Base-by-base conservation (phyloP, 2,329 filamentous ascomycete genomes). In the Graphilbum fragrans region DNA sequence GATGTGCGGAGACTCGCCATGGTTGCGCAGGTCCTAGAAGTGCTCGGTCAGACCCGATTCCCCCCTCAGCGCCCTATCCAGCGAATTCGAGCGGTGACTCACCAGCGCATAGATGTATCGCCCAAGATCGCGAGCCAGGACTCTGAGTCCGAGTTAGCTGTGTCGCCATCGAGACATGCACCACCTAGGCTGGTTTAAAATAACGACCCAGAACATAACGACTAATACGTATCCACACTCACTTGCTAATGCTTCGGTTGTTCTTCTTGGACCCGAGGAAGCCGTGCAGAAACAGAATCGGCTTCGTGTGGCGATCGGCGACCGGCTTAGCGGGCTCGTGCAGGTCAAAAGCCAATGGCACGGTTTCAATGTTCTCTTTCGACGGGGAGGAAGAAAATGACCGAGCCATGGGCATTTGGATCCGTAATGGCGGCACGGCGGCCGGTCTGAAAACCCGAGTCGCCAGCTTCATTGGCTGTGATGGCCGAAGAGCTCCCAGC, bases 211-310 rank as follows among this genome's bases (percentile, higher is more conserved):
- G 23, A 27, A 20, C 10, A 11, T 22, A 16, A 22, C 19, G 19
- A 37, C 7, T 17, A 47, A 9, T 29, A 27, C 35, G 37, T 14
- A 35, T 17, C 7, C 17, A n/a, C n/a, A 64, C 82, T 59, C 68
- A 94, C 90, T 87, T 94, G 81, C 87, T 93, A 48, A 96, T 92
- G 54, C 74, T 85, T 59, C 88, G 72, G 58, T 95, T 94, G 58
- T 96, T 96, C 66, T 86, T 87, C 66, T 93, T 94, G 31, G 86
- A 94, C 18, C 90, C 90, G 55, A 96, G 95, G 11, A 96, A 69
- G 1, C 92, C 90, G 58, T 96, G 90, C 55, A 96, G 76, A 50
- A 96, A 83, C 47, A 96, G 63, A 48, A 96, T 86, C 2, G 88
- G 84, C 32, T 64, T 54, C 27, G 60, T 58, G 46, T 63, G 60